Evolutionary conservation across 2,329 filamentous ascomycete genomes (phyloP), one percentile per base, ranked within the genome.

Genomic region (Colletotrichum orchidophilum): DNA sequence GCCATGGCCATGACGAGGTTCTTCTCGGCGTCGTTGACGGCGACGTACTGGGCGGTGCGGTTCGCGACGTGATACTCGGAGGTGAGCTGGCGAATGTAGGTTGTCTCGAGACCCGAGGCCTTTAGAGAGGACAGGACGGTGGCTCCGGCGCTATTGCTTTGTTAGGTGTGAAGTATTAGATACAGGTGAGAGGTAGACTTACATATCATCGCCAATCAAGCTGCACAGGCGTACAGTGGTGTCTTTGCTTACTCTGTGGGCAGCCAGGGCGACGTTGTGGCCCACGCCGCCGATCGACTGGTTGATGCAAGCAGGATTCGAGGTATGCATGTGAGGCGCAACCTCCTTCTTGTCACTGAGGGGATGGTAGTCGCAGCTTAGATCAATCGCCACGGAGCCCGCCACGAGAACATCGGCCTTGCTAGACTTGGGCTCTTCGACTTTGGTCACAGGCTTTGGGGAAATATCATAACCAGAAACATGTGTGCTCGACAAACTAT

Each of bases 1-100:
- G 96, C 95, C 94, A 98, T 97, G 55, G 95, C 96, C 73, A 98
- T 82, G n/a, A 95, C 87, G 2, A 99, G 88, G 73, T 95, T 93
- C 80, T 95, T 97, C 71, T 92, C 90, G 0, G 86, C 85, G 77
- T 97, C 93, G 79, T 98, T 99, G 74, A 98, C 86, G 18, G 96
- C 93, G 3, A 98, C 89, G 79, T 98, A 98, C 80, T 98, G 95
- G 0, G 95, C 94, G 2, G 96, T 98, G 66, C 93, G 88, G 35
- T 86, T 87, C 1, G 87, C 86, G 3, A 85, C 85, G 26, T 80
- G 82, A 71, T 84, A 83, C 53, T 86, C 80, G 18, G 81, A 82
- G 15, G 82, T 81, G 4, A 93, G 82, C 61, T 85, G 82, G 72
- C 88, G 87, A 61, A 98, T 89, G 50, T 89, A 91, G 12, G 85